These are phyloP conservation scores for Phytophthora tubulina DNA, from an alignment of 352 stramenopile species.

Conservation along the genomic window DNA sequence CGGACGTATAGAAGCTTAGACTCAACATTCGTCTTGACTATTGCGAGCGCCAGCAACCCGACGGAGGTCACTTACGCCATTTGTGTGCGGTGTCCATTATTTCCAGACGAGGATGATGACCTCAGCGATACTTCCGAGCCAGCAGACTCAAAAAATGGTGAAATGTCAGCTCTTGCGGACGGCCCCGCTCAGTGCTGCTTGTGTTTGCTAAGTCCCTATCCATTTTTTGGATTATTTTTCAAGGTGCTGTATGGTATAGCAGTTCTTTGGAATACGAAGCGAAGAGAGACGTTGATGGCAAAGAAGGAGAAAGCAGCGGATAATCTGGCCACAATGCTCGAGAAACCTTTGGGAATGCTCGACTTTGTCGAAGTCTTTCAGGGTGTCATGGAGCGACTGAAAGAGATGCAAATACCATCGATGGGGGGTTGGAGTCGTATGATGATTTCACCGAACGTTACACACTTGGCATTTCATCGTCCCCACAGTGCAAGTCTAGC, in stretches of 20 bases:
- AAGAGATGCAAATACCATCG: slow-evolving; percentile 67
- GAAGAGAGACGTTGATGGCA: slow-evolving; percentile 41
- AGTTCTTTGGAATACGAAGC: slow-evolving; percentile 72
- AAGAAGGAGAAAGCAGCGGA: slow-evolving; percentile 26
- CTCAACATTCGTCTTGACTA: slow-evolving; percentile 80
- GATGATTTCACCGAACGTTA: slow-evolving; percentile 62
- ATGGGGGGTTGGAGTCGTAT: slow-evolving; percentile 85
- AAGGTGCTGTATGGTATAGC: slow-evolving; percentile 83
- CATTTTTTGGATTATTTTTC: slow-evolving; percentile 90
- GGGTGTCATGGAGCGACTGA: slow-evolving; percentile 62
- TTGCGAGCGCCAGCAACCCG: slow-evolving; percentile 58
- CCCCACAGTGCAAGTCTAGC: slow-evolving; percentile 69
- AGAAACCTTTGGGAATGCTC: slow-evolving; percentile 49
- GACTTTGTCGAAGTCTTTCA: slow-evolving; percentile 80
- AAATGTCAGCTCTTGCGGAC: slow-evolving; percentile 2
- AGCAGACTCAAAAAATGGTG: slow-evolving; percentile 1
- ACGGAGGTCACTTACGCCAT: slow-evolving; percentile 77
- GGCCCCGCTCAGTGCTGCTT: slow-evolving; percentile 70
- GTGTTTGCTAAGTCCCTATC: slow-evolving; percentile 78
- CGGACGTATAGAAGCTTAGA: slow-evolving; percentile 70
- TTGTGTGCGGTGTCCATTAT: slow-evolving; percentile 71
- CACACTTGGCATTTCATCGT: slow-evolving; percentile 78
- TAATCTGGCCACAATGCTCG: slow-evolving; percentile 27
- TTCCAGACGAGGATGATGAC: slow-evolving; percentile 55
- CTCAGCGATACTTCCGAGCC: slow-evolving; percentile 4